Evolutionary conservation across 1,284 basidiomycete genomes (phyloP).

Genomic region (Cutaneotrichosporon dermatis): DNA sequence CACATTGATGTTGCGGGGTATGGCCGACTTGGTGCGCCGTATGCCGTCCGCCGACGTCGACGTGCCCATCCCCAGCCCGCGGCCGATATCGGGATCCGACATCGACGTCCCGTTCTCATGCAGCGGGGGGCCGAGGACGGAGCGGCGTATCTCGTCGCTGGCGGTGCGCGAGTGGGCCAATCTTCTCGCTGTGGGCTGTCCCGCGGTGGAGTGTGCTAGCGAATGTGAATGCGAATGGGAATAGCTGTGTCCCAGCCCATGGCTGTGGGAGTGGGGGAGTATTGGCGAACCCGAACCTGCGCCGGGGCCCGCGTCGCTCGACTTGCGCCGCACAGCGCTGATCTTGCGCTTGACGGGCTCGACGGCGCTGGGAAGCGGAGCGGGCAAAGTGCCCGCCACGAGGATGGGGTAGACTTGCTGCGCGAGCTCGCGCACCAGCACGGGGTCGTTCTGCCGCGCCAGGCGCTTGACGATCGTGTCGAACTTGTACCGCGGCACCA

Average conservation of each 20-base stretch:
- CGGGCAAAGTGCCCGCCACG: slow-evolving; percentile 21
- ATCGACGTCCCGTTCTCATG: neutral
- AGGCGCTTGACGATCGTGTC: slow-evolving; percentile 70
- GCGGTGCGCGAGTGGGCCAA: neutral
- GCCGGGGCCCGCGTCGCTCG: neutral
- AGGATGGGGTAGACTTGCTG: slow-evolving; percentile 40
- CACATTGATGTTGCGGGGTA: slow-evolving; percentile 31
- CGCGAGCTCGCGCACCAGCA: slow-evolving; percentile 70
- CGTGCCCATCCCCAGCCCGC: neutral
- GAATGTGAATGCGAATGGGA: too few species aligned
- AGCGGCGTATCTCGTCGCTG: neutral
- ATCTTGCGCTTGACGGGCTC: neutral
- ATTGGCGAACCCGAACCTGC: too few species aligned
- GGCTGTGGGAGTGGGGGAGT: too few species aligned
- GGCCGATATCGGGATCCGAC: neutral
- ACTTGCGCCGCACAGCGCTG: neutral
- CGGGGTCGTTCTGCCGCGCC: slow-evolving; percentile 75
- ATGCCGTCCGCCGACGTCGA: neutral
- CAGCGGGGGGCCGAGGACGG: neutral
- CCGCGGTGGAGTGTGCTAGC: too few species aligned
- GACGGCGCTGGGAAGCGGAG: neutral
- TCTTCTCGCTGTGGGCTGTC: too few species aligned
- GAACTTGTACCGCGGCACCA: slow-evolving; percentile 74
- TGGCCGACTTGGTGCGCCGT: slow-evolving; percentile 33
- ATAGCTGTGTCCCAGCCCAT: too few species aligned